A percentile compares a stretch with the other conserved stretches of the same genome.
Conservation (phyloP, 768 basidiomycete genomes). For the Chalciporus sphaerocephalus region DNA sequence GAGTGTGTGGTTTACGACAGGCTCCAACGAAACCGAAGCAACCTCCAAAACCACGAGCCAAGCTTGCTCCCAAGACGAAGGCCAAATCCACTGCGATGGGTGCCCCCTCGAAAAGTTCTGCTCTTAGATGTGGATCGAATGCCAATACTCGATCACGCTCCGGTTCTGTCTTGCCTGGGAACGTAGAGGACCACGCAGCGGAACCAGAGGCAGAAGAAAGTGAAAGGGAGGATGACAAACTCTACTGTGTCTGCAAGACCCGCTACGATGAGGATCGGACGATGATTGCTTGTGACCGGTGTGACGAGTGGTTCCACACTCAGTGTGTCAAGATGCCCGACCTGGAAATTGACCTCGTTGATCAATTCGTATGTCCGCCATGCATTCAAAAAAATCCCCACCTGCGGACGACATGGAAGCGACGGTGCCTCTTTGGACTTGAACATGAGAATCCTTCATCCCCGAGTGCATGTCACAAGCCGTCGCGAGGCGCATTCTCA, state of each 20-base stretch:
- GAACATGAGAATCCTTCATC: constrained; percentile 60
- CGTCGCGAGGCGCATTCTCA: constrained; percentile 76
- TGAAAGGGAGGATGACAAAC: constrained; percentile 45
- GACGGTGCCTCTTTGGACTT: constrained; percentile 68
- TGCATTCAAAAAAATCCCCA: constrained; percentile 62
- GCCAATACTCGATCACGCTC: constrained; percentile 57
- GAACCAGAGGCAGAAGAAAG: constrained; percentile 48
- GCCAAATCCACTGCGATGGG: constrained; percentile 12
- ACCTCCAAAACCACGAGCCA: constrained; percentile 30
- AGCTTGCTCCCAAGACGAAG: constrained; percentile 31
- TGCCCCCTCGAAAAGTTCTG: constrained; percentile 12
- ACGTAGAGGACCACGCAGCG: constrained; percentile 38
- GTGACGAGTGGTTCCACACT: constrained; percentile 94
- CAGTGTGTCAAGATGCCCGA: constrained; percentile 81
- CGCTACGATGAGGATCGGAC: constrained; percentile 80
- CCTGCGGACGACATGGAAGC: constrained; percentile 74
- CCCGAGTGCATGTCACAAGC: constrained; percentile 69
- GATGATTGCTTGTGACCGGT: constrained; percentile 96
- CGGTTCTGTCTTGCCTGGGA: constrained; percentile 60
- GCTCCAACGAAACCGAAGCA: constrained; percentile 26
- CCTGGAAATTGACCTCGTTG: constrained; percentile 78
- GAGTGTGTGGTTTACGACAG: constrained; percentile 6
- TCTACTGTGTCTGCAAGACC: constrained; percentile 88
- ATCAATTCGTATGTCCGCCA: constrained; percentile 85
- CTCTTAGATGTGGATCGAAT: constrained; percentile 23